Conservation (phyloP, 1,139 yeast species). For the Nadsonia starkeyi-henricii region DNA sequence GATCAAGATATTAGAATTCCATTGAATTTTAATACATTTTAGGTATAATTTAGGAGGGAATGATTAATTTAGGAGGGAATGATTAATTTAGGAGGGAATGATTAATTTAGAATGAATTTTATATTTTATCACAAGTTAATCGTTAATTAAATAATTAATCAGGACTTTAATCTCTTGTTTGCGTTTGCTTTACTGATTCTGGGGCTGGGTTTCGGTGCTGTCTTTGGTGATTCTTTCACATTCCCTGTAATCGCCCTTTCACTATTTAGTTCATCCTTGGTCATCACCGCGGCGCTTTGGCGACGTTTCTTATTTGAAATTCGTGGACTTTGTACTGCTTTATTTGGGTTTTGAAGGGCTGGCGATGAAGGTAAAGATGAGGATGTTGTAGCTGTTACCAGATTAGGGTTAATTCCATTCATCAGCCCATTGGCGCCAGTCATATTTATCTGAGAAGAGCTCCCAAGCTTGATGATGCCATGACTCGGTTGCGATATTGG, state of each 20-base stretch:
- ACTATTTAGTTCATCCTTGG: conserved; percentile 1
- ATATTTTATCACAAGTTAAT: no score
- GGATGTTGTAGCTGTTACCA: not conserved
- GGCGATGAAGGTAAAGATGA: not conserved
- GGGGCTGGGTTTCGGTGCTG: conserved; percentile 3
- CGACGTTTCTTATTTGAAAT: not conserved
- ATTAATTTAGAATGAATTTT: no score
- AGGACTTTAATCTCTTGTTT: not conserved
- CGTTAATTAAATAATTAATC: not conserved
- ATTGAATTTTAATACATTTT: no score
- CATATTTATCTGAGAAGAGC: not conserved
- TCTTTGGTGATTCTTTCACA: conserved; percentile 8
- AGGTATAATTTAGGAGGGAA: no score
- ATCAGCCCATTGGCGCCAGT: not conserved
- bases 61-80: no score
- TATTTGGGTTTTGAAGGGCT: not conserved
- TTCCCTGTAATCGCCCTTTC: conserved; percentile 4
- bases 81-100: no score
- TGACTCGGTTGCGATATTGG: not conserved
- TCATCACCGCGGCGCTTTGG: not conserved
- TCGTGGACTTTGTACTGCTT: not conserved
- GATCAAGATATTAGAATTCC: no score
- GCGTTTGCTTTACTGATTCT: not conserved
- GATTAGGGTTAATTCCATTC: not conserved
- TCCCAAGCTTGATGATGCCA: not conserved